These are phyloP conservation scores for Metschnikowia aberdeeniae DNA, from an alignment of 805 yeast genomes.

Conservation along the genomic window DNA sequence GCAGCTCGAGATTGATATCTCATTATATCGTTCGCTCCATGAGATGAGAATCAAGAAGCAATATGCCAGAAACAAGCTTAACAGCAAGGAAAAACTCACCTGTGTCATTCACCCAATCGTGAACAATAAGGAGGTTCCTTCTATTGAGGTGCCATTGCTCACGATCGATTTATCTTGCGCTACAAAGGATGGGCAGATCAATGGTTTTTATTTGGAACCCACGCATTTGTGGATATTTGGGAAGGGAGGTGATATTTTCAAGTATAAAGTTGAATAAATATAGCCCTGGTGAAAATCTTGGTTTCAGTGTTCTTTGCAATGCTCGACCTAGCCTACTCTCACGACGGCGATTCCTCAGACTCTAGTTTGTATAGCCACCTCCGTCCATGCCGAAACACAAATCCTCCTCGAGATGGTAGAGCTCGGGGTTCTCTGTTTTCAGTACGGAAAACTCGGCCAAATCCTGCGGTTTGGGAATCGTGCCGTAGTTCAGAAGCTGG, in stretches of 20 bases:
- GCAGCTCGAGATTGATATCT: conserved; percentile 25
- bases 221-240: conserved; percentile 35
- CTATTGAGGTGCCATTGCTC: conserved; percentile 34
- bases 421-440: conserved; percentile 21
- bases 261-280: conserved; percentile 18
- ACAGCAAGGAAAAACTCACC: conserved; percentile 11
- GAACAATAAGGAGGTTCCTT: conserved; percentile 35
- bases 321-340: too few relatives aligned
- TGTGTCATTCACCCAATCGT: conserved; percentile 35
- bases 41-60: conserved; percentile 35
- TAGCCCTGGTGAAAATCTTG: too few relatives aligned
- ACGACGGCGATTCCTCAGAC: background rate
- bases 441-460: conserved; percentile 33
- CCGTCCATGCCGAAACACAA: conserved; percentile 45
- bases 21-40: conserved; percentile 32
- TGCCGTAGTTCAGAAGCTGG: conserved; percentile 28
- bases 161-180: conserved; percentile 31
- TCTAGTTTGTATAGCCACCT: conserved; percentile 9
- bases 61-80: conserved; percentile 21
- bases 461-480: conserved; percentile 44
- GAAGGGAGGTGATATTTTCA: conserved; percentile 39
- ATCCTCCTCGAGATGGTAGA: conserved; percentile 40
- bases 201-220: conserved; percentile 28
- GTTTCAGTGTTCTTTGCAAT: too few relatives aligned
- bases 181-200: conserved; percentile 34